A percentile compares a stretch with the other conserved stretches of the same genome.
Conservation (phyloP, 2,329 filamentous ascomycete species). For the Colletotrichum sp. region DNA sequence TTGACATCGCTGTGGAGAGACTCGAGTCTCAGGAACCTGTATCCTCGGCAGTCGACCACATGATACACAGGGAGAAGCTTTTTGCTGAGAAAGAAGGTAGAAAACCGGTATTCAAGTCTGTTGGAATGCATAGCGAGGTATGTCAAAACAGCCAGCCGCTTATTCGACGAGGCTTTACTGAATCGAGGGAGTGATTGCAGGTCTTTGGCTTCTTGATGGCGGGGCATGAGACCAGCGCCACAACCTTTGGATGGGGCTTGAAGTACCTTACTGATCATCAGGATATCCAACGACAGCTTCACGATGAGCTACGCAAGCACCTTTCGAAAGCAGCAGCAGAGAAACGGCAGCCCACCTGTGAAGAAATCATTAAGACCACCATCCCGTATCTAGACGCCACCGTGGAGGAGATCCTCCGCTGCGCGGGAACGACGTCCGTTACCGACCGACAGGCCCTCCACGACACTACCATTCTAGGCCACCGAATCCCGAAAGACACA, state of each 20-base stretch:
- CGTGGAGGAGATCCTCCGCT: conserved; percentile 32
- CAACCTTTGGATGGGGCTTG: conserved; percentile 12
- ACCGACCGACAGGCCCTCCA: conserved; percentile 24
- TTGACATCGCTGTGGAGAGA: neutral
- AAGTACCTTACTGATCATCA: conserved; percentile 27
- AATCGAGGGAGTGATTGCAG: neutral
- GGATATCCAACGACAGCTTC: conserved; percentile 24
- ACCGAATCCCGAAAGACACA: conserved; percentile 29
- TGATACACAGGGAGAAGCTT: neutral
- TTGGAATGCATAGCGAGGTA: neutral
- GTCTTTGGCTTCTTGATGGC: neutral
- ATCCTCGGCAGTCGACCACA: neutral
- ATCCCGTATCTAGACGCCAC: conserved; percentile 31
- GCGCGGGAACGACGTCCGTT: conserved; percentile 22
- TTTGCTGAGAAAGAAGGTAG: neutral
- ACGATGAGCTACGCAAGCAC: conserved; percentile 20
- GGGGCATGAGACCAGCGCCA: neutral
- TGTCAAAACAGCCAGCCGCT: neutral
- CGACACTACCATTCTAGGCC: conserved; percentile 30
- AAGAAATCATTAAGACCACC: conserved; percentile 22
- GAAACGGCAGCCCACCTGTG: conserved; percentile 22
- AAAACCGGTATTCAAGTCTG: neutral
- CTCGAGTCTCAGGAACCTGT: neutral
- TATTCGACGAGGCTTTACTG: neutral
- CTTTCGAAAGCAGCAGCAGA: conserved; percentile 21